phyloP scores from a whole-genome alignment of 495 filamentous ascomycete species.

The Viridothelium virens region DNA sequence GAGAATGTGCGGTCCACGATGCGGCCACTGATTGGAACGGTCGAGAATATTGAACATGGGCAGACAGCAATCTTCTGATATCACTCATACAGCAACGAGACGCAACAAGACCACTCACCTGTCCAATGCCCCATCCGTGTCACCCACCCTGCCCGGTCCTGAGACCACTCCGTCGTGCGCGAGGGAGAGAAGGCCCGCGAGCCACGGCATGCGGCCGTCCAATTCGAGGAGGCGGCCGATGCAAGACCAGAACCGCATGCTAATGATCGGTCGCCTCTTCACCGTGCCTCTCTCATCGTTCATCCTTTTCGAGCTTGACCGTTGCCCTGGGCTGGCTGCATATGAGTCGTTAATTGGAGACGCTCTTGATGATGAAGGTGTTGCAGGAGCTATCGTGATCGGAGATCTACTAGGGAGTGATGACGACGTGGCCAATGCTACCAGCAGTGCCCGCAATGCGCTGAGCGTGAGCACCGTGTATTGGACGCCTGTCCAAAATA shows the following conservation, averaged over 20 bases:
- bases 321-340: background rate
- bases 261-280: constrained; percentile 58
- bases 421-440: constrained; percentile 44
- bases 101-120: constrained; percentile 58
- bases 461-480: constrained; percentile 57
- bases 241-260: constrained; percentile 66
- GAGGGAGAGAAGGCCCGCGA: constrained; percentile 61
- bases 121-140: constrained; percentile 70
- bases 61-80: background rate
- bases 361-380: background rate
- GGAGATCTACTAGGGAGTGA: constrained; percentile 44
- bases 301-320: background rate
- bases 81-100: constrained; percentile 17
- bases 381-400: constrained; percentile 8
- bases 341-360: background rate
- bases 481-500: constrained; percentile 66
- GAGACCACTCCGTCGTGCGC: constrained; percentile 60
- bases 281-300: background rate
- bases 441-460: constrained; percentile 54
- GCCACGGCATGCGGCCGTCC: constrained; percentile 76
- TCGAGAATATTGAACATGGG: constrained; percentile 9
- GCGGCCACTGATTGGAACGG: background rate
- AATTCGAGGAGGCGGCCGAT: constrained; percentile 61
- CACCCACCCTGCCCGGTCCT: constrained; percentile 66
- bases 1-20: background rate